Evolutionary conservation across 1,284 basidiomycete genomes (phyloP), one percentile per base, ranked within the genome.

Genomic region (Coniferiporia weirii): DNA sequence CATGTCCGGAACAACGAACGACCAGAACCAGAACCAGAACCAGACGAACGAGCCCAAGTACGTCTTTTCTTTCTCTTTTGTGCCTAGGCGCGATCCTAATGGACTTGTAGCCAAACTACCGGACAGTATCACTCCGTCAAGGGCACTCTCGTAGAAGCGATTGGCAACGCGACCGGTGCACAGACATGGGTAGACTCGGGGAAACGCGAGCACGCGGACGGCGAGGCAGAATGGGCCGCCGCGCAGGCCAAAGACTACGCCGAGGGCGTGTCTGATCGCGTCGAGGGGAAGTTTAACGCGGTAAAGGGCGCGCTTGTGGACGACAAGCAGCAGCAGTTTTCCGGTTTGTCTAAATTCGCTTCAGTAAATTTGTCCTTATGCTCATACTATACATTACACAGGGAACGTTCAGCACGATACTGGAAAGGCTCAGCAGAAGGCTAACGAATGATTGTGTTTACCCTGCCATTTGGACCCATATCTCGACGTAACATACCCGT

Each of bases 251-350:
- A 84, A 65, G 80, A 78, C 4, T 83, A 76, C 62, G 79, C 72
- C 15, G 79, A 89, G 64, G 88, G 88, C 43, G 71, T 74, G 3
- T 58, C 73, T 6, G 87, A 90, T 69, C 80, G 81, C 59, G 44
- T 84, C 19, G 71, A 71, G 46, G 89, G 88, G 57, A 89, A 87
- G 75, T 83, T 82, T 64, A 85, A 89, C 65, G 74, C 81, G 20
- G 72, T 90, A 34, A 77, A 84, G 38, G 87, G 84, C 38, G 82
- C 87, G 4, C 63, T 88, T 43, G 80, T 76, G 13, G 87, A 85
- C 40, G 87, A 90, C 71, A 81, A 82, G 67, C 59, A 75, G 36
- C 81, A 89, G 69, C 79, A 90, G 69, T 66, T 70, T 22, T 54
- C 74, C 17, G 87, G 87, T 78, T 27, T 7, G 56, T 46, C 3